Percentiles rank a stretch among this genome's conserved stretches.
Evolutionary conservation across 179 eudicot species (phyloP).

Genomic region (Beta lomatogona): DNA sequence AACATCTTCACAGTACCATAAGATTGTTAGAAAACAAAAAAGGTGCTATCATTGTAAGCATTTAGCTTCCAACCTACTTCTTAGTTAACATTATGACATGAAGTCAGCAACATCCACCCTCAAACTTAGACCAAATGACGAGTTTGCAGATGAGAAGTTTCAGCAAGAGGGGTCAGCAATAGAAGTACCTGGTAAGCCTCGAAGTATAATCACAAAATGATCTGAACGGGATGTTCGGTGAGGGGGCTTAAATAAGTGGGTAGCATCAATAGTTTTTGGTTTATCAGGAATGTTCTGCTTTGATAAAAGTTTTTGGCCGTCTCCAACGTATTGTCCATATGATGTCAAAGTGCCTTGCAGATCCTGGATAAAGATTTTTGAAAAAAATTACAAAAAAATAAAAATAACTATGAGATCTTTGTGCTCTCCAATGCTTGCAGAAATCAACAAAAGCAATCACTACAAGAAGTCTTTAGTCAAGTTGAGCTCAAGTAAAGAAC

Average conservation of each 20-base stretch:
- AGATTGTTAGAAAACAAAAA: background rate
- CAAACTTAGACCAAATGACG: background rate
- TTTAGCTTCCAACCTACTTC: background rate
- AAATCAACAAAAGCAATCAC: background rate
- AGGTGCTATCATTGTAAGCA: background rate
- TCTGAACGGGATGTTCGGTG: slow-evolving; percentile 88
- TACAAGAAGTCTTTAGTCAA: background rate
- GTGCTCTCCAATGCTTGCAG: background rate
- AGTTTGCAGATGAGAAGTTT: background rate
- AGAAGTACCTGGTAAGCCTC: slow-evolving; percentile 92
- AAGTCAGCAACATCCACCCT: background rate
- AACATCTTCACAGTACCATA: background rate
- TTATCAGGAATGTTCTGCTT: slow-evolving; percentile 41
- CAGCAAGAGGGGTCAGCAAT: background rate
- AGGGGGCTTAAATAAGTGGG: slow-evolving; percentile 76
- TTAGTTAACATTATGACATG: too few species aligned
- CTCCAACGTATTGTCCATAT: slow-evolving; percentile 43
- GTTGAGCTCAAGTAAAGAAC: background rate
- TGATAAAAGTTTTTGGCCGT: slow-evolving; percentile 36
- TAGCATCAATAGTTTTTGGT: slow-evolving; percentile 65
- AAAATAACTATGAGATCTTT: too few species aligned
- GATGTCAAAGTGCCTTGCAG: slow-evolving; percentile 39
- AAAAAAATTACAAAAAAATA: background rate
- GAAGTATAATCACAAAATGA: slow-evolving; percentile 88
- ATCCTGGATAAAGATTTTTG: slow-evolving; percentile 39